phyloP scores from a whole-genome alignment of 73 alveolate genomes.

The Breviolum minutum region DNA sequence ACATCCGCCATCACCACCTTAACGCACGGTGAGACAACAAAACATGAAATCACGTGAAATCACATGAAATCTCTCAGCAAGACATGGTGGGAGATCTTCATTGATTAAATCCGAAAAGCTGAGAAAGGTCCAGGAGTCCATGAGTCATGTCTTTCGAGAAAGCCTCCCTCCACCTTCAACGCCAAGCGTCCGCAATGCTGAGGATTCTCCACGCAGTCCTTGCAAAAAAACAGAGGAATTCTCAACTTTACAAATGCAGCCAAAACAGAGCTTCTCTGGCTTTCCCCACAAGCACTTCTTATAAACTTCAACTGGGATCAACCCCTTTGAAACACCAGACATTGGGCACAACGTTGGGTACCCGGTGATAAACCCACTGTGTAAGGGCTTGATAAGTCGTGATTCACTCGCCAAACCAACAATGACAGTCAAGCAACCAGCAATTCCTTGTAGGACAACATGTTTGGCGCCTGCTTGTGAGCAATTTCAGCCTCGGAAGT shows the following conservation, averaged over 20 bases:
- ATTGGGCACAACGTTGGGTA: not conserved
- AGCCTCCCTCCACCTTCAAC: not conserved
- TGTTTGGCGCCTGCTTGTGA: slow-evolving; percentile 74
- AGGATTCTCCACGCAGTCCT: slow-evolving; percentile 82
- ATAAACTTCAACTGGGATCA: not conserved
- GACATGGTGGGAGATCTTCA: too few species aligned
- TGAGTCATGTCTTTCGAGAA: not conserved
- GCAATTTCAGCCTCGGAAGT: slow-evolving; percentile 69
- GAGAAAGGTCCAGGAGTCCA: not conserved
- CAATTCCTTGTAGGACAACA: slow-evolving; percentile 77
- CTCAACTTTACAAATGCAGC: not conserved
- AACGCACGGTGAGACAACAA: not conserved
- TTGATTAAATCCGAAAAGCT: not conserved
- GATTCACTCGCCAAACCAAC: too few species aligned
- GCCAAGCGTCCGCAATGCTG: slow-evolving; percentile 74
- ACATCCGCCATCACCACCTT: slow-evolving; percentile 92
- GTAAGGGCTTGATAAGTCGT: not conserved
- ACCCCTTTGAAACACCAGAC: not conserved
- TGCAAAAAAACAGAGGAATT: not conserved
- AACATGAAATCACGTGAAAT: too few species aligned
- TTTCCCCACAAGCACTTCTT: not conserved
- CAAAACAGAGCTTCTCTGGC: not conserved
- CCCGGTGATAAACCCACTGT: too few species aligned
- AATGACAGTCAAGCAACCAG: slow-evolving; percentile 4
- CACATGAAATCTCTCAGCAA: too few species aligned